phyloP scores from a whole-genome alignment of 2,329 filamentous ascomycete genomes.

The Coniochaeta sp. region DNA sequence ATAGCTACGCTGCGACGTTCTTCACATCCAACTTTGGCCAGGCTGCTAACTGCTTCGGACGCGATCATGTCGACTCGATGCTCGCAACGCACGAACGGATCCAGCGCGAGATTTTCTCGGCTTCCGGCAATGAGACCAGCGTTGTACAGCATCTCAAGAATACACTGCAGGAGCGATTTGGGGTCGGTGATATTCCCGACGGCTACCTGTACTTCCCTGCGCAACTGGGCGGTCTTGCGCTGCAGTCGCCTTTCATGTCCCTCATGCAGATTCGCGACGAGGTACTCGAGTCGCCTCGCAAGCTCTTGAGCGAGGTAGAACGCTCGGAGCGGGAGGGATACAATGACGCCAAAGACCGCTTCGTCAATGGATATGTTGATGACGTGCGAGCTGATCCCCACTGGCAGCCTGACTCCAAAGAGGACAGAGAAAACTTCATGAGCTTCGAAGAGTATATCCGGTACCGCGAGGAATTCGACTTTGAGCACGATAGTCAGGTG shows the following conservation, averaged over 20 bases:
- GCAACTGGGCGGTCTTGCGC: slow-evolving; percentile 37
- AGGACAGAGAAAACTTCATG: slow-evolving; percentile 34
- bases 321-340: slow-evolving; percentile 27
- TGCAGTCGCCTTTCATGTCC: slow-evolving; percentile 36
- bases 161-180: slow-evolving; percentile 44
- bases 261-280: slow-evolving; percentile 30
- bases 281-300: too few relatives aligned
- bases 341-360: slow-evolving; percentile 23
- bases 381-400: slow-evolving; percentile 19
- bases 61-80: slow-evolving; percentile 43
- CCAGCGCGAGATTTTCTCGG: slow-evolving; percentile 26
- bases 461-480: slow-evolving; percentile 36
- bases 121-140: slow-evolving; percentile 41
- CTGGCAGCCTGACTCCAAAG: slow-evolving; percentile 21
- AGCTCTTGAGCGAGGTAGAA: too few relatives aligned
- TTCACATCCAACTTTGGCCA: slow-evolving; percentile 46
- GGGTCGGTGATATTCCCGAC: slow-evolving; percentile 32
- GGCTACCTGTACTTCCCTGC: slow-evolving; percentile 39
- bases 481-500: too few relatives aligned
- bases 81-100: slow-evolving; percentile 37
- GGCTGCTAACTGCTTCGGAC: slow-evolving; percentile 43
- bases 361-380: slow-evolving; percentile 23
- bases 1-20: slow-evolving; percentile 43
- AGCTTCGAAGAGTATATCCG: slow-evolving; percentile 33
- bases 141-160: slow-evolving; percentile 49